phyloP scores from a whole-genome alignment of 352 stramenopile genomes.

The Globisporangium cederbergense region DNA sequence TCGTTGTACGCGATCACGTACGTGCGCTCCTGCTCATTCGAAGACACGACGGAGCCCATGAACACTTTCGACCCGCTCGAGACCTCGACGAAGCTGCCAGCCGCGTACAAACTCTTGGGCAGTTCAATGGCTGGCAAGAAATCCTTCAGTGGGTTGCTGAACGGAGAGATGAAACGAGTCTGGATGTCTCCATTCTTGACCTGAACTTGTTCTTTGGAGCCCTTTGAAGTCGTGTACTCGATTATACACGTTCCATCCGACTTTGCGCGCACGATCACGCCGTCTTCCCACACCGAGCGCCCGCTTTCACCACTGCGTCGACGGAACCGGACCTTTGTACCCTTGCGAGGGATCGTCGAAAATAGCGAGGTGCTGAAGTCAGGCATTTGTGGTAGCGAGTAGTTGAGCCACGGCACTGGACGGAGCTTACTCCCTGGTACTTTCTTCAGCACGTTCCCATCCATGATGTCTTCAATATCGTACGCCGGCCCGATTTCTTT shows the following conservation, averaged over 20 bases:
- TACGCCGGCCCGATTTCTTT: slow-evolving; percentile 13
- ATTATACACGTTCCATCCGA: slow-evolving; percentile 42
- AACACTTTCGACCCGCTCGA: slow-evolving; percentile 42
- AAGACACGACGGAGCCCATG: slow-evolving; percentile 36
- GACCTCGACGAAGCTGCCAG: slow-evolving; percentile 50
- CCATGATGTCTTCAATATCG: slow-evolving; percentile 44
- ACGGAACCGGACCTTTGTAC: slow-evolving; percentile 55
- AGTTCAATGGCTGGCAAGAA: slow-evolving; percentile 28
- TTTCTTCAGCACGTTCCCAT: slow-evolving; percentile 42
- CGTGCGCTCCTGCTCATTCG: slow-evolving; percentile 42
- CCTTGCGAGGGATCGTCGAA: slow-evolving; percentile 30
- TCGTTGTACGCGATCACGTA: slow-evolving; percentile 59
- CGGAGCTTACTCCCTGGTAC: slow-evolving; percentile 37
- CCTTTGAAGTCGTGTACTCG: slow-evolving; percentile 32
- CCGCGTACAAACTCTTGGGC: slow-evolving; percentile 27
- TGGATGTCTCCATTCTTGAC: slow-evolving; percentile 53
- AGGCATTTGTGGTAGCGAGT: slow-evolving; percentile 34
- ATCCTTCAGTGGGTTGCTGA: slow-evolving; percentile 25
- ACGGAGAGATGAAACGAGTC: slow-evolving; percentile 32
- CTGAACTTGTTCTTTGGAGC: slow-evolving; percentile 32
- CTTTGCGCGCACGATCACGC: slow-evolving; percentile 46
- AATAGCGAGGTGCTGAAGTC: slow-evolving; percentile 21
- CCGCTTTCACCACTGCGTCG: slow-evolving; percentile 21
- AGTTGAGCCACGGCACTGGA: slow-evolving; percentile 48
- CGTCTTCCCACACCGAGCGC: slow-evolving; percentile 35